phyloP scores from a whole-genome alignment of 805 yeast species.

The Cyberlindnera suaveolens region DNA sequence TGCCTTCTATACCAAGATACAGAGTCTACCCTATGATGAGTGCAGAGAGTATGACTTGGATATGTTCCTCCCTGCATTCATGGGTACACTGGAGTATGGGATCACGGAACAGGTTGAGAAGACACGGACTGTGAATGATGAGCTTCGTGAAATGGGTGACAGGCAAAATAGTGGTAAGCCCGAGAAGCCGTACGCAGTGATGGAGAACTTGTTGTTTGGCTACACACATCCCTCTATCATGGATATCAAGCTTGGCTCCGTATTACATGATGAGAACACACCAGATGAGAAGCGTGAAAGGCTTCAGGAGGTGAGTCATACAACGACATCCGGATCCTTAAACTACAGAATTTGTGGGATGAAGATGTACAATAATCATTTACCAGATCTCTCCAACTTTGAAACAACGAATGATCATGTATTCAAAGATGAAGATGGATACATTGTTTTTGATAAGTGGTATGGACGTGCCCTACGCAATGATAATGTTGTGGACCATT shows the following conservation, averaged over 20 bases:
- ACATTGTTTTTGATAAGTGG: slow-evolving; percentile 51
- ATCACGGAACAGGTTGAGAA: slow-evolving; percentile 25
- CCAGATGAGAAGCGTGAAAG: slow-evolving; percentile 55
- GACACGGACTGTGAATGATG: slow-evolving; percentile 20
- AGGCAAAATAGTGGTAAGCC: not conserved
- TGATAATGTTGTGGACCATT: slow-evolving; percentile 37
- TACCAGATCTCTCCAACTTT: slow-evolving; percentile 14
- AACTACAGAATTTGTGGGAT: slow-evolving; percentile 85
- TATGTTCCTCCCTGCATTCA: slow-evolving; percentile 53
- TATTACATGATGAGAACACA: slow-evolving; percentile 59
- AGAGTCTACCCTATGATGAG: slow-evolving; percentile 14
- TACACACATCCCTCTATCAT: slow-evolving; percentile 62
- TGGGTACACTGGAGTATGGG: slow-evolving; percentile 54
- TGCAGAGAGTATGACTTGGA: not conserved
- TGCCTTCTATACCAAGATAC: slow-evolving; percentile 55
- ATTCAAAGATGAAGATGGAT: slow-evolving; percentile 30
- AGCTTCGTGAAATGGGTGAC: slow-evolving; percentile 8
- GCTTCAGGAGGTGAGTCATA: slow-evolving; percentile 52
- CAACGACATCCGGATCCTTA: slow-evolving; percentile 78
- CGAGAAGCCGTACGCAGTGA: slow-evolving; percentile 45
- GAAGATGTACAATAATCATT: slow-evolving; percentile 39
- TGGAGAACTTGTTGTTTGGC: slow-evolving; percentile 64
- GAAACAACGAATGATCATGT: slow-evolving; percentile 9
- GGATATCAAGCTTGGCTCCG: slow-evolving; percentile 78
- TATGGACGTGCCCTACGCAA: slow-evolving; percentile 60